Evolutionary conservation across 2,329 filamentous ascomycete genomes (phyloP), one percentile per base, ranked within the genome.

Genomic region (Penicillium sp.): DNA sequence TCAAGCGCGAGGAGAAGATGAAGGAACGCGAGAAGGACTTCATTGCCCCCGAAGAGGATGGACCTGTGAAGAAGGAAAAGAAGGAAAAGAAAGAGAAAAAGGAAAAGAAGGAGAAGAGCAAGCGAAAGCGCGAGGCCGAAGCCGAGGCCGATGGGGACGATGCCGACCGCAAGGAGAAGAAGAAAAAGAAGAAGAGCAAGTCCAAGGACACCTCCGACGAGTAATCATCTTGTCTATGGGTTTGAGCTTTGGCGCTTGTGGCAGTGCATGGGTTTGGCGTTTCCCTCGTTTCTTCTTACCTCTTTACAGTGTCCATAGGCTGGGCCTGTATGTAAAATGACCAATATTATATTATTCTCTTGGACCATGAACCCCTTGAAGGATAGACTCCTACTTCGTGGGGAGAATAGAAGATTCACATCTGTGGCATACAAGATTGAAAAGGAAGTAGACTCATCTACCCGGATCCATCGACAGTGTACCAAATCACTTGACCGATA

Each of bases 1-100:
- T 85, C 73, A 93, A 92, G 79, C 93, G 91, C 80, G 87, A 88
- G 60, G 90, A 95, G 72, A 95, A 90, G 81, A 83, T 87, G 76
- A 87, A 87, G 72, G 89, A 94, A 77, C 81, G 91, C 54, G 87
- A 90, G 71, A 85, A 87, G 70, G 90, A 94, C 50, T 97, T 92
- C 72, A 83, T 95, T 52, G 87, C 93, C 7, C 94, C 94, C 5
- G 85, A 89, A 67, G 94, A 97, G 74, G 79, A 82, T 24, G 79
- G 76, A 21, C 80, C 78, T 47, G 72, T 70, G 60, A 79, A 81
- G 61, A 83, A 84, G 63, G 84, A 81, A 66, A 74, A 75, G 57
- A 76, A 78, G 59, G 79, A 81, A 61, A 79, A 80, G 67, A 83
- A 84, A 59, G 79, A 81, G 61, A 79, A 80, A 66, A 83, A 84